phyloP scores from a whole-genome alignment of 768 basidiomycete species.

The Artomyces pyxidatus region DNA sequence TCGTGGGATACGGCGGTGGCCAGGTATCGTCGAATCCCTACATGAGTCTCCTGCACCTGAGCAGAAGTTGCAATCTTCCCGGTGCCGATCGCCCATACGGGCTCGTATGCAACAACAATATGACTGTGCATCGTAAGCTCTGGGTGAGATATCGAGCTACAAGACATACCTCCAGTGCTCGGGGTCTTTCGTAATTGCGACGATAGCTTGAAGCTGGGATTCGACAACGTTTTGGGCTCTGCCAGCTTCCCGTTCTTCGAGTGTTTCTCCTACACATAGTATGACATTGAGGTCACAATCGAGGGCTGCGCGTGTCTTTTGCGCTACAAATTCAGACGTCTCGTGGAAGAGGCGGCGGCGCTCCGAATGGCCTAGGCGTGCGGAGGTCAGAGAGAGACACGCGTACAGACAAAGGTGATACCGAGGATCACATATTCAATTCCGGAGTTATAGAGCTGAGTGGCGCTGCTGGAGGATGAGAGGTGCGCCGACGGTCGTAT shows the following conservation, averaged over 20 bases:
- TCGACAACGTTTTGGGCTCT: slow-evolving; percentile 77
- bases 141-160: neutral
- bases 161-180: slow-evolving; percentile 66
- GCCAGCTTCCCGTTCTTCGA: slow-evolving; percentile 74
- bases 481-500: neutral
- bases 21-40: slow-evolving; percentile 72
- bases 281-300: slow-evolving; percentile 75
- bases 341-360: slow-evolving; percentile 91
- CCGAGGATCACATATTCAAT: slow-evolving; percentile 92
- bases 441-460: slow-evolving; percentile 78
- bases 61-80: slow-evolving; percentile 87
- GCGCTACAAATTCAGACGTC: slow-evolving; percentile 70
- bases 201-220: slow-evolving; percentile 71
- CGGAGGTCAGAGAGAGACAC: slow-evolving; percentile 2
- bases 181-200: slow-evolving; percentile 49
- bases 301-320: slow-evolving; percentile 81
- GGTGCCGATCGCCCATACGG: slow-evolving; percentile 98
- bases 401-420: slow-evolving; percentile 24
- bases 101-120: slow-evolving; percentile 93
- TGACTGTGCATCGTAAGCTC: slow-evolving; percentile 38
- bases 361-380: slow-evolving; percentile 78
- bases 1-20: slow-evolving; percentile 49
- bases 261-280: slow-evolving; percentile 93
- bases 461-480: slow-evolving; percentile 39
- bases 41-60: slow-evolving; percentile 94